Conservation (phyloP, 257 asterid genomes). For the Solanum corneliomulleri region DNA sequence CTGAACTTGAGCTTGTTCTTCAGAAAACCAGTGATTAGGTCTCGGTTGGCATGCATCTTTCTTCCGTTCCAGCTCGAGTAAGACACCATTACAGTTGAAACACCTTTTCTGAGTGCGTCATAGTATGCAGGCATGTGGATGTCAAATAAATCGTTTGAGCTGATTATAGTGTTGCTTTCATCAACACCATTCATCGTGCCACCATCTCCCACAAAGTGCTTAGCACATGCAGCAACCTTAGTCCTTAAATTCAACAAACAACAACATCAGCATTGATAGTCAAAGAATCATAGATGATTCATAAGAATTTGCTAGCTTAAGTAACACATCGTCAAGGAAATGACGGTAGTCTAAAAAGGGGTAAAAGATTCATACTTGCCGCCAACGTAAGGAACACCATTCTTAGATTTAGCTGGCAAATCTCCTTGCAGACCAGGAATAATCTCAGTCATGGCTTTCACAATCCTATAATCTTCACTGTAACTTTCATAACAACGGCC, state of each 20-base stretch:
- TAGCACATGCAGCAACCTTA: slow-evolving; percentile 60
- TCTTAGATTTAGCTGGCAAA: slow-evolving; percentile 3
- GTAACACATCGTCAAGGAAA: not conserved
- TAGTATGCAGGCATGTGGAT: slow-evolving; percentile 65
- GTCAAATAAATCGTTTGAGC: slow-evolving; percentile 25
- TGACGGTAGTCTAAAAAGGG: not conserved
- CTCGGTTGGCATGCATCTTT: slow-evolving; percentile 46
- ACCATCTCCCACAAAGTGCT: slow-evolving; percentile 76
- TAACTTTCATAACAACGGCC: slow-evolving; percentile 36
- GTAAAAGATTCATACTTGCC: slow-evolving; percentile 7
- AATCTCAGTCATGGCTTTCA: slow-evolving; percentile 16
- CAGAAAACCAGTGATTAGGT: slow-evolving; percentile 41
- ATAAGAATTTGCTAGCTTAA: not conserved
- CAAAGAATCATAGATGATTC: not conserved
- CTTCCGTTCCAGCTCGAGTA: slow-evolving; percentile 61
- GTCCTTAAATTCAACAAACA: slow-evolving; percentile 15
- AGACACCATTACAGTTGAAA: slow-evolving; percentile 61
- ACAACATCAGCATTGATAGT: not conserved
- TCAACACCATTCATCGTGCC: slow-evolving; percentile 48
- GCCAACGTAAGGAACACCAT: slow-evolving; percentile 10
- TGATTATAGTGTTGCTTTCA: slow-evolving; percentile 49
- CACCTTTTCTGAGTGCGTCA: slow-evolving; percentile 50
- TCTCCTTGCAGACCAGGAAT: slow-evolving; percentile 21
- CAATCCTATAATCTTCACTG: slow-evolving; percentile 44
- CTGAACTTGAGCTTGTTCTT: slow-evolving; percentile 53